A percentile compares a stretch with the other conserved stretches of the same genome.
Conservation (phyloP, 306 rosid genomes). For the Medicago arabica region DNA sequence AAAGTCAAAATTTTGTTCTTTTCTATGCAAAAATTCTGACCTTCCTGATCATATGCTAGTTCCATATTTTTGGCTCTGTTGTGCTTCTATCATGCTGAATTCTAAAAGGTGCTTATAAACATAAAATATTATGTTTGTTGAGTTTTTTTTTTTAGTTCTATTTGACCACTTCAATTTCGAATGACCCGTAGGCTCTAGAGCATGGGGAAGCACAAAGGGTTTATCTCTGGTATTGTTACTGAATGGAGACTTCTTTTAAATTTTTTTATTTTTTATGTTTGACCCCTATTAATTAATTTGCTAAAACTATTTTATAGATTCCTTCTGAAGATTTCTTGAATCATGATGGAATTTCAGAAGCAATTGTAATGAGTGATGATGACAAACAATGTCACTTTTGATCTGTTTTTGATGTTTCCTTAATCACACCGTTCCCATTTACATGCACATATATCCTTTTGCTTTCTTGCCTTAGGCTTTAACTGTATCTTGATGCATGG, state of each 20-base stretch:
- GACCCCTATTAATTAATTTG: no score
- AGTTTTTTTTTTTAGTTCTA: constrained; percentile 21
- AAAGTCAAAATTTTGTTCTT: no score
- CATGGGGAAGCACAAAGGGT: constrained; percentile 80
- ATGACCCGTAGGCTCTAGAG: constrained; percentile 84
- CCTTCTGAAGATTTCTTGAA: constrained; percentile 90
- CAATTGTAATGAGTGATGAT: constrained; percentile 75
- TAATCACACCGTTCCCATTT: no score
- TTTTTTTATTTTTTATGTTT: no score
- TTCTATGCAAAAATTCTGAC: no score
- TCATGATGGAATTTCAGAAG: constrained; percentile 72
- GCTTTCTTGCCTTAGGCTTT: no score
- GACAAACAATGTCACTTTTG: no score
- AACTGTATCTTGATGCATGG: no score
- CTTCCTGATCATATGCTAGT: constrained; percentile 24
- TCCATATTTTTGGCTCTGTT: constrained; percentile 22
- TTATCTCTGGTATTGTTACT: constrained; percentile 87
- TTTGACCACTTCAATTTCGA: constrained; percentile 43
- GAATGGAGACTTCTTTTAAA: no score
- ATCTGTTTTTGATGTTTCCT: no score
- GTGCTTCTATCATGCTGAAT: background rate
- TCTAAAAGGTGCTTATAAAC: constrained; percentile 18
- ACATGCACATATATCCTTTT: no score
- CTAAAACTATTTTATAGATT: constrained; percentile 57
- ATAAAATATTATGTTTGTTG: constrained; percentile 18